Base-by-base conservation (phyloP, 768 basidiomycete genomes). In the Tubosaeta brunneosetosa region DNA sequence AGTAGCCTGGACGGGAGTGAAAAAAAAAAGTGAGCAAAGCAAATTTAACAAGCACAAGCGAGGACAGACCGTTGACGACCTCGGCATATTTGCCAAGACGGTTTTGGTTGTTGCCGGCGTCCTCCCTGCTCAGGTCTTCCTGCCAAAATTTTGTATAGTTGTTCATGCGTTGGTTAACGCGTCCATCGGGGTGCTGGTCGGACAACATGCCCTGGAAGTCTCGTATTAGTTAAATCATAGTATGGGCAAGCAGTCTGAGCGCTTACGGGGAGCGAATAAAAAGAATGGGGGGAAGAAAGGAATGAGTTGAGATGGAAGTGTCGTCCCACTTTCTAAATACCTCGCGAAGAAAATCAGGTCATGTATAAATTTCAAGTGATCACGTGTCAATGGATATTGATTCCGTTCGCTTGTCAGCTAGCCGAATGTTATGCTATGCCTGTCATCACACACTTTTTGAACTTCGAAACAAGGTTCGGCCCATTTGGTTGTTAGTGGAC, bases 81-180 rank as follows among this genome's bases (percentile, higher is more conserved):
- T 97, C 92, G 12, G 88, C 85, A 71, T 97, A 98, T 64, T 82
- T 83, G 36, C 81, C 81, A 41, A 94, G 71, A 55, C 95, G 81
- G 63, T 83, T 84, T 52, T 86, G 77, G 54, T 78, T 88, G 69
- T 91, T 80, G 12, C 70, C 73, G 4, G 77, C 74, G 45, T 67
- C 72, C 71, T 98, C 94, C 61, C 85, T 78, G 14, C 70, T 71
- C 29, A 83, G 74, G 68, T 95, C 88, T 66, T 87, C 85, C 57
- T 94, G 80, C 94, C 95, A 99, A 74, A 91, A 93, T 64, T 82
- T 83, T 61, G 86, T 86, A 74, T 99, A 98, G 71, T 83, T 84
- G 66, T 82, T 83, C 43, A 92, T 86, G 44, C 91, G 88, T 58
- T 75, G 72, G 58, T 75, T 73, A 46, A 82, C 72, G 47, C 86